Conservation (phyloP, 176 grass and related monocot genomes). For the Dactylis glomerata region DNA sequence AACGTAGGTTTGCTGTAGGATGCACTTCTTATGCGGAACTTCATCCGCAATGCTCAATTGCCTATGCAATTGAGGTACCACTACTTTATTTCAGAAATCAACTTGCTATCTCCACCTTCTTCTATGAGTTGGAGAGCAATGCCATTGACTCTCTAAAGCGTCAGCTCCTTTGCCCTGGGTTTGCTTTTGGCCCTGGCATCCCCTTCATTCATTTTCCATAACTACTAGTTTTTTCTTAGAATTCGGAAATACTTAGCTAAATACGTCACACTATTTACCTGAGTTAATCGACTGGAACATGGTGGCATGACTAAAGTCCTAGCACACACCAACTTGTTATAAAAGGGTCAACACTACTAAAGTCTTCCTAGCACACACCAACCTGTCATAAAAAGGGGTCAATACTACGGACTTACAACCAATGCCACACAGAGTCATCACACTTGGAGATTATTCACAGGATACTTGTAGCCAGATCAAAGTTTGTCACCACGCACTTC, state of each 20-base stretch:
- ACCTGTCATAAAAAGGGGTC: not conserved
- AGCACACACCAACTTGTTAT: too few relatives aligned
- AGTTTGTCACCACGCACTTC: conserved; percentile 15
- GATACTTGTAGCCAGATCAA: conserved; percentile 38
- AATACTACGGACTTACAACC: conserved; percentile 13
- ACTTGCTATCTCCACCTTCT: too few relatives aligned
- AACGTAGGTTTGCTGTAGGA: too few relatives aligned
- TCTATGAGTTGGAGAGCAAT: too few relatives aligned
- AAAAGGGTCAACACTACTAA: too few relatives aligned
- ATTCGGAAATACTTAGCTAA: not conserved
- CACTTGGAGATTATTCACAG: conserved; percentile 39
- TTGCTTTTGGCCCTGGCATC: too few relatives aligned
- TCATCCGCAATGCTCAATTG: too few relatives aligned
- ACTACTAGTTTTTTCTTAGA: not conserved
- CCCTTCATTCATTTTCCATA: not conserved
- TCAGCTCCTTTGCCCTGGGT: too few relatives aligned
- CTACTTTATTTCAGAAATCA: too few relatives aligned
- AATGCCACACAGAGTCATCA: not conserved
- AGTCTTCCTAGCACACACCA: not conserved
- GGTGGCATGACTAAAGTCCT: not conserved
- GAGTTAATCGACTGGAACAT: not conserved
- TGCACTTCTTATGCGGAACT: too few relatives aligned
- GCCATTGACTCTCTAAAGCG: too few relatives aligned
- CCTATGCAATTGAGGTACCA: too few relatives aligned
- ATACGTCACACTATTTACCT: not conserved